Conservation (phyloP, 2,329 filamentous ascomycete genomes). For the Arthroderma uncinatum region DNA sequence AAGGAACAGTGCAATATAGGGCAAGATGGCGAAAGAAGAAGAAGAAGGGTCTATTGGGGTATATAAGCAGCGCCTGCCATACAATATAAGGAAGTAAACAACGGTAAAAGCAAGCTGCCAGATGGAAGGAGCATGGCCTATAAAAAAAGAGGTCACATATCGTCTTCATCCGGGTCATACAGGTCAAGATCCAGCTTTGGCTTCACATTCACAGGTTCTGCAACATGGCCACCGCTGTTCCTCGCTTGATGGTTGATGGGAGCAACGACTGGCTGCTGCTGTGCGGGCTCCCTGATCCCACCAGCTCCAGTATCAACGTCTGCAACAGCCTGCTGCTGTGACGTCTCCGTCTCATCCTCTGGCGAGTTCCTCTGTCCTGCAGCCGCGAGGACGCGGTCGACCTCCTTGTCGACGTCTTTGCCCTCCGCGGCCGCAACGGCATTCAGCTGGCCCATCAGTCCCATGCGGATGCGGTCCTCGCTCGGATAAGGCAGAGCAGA, state of each 20-base stretch:
- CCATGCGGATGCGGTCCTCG: slow-evolving; percentile 35
- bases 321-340: neutral
- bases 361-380: slow-evolving; percentile 33
- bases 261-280: neutral
- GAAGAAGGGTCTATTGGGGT: no score
- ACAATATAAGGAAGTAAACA: neutral
- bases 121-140: neutral
- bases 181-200: slow-evolving; percentile 35
- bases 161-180: slow-evolving; percentile 37
- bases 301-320: neutral
- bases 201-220: slow-evolving; percentile 23
- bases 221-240: slow-evolving; percentile 16
- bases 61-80: no score
- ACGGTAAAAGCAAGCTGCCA: neutral
- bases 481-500: slow-evolving; percentile 37
- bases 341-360: neutral
- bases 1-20: no score
- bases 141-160: slow-evolving; percentile 17
- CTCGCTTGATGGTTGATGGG: slow-evolving; percentile 15
- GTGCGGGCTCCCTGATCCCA: neutral
- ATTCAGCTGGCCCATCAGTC: slow-evolving; percentile 37
- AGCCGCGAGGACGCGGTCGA: slow-evolving; percentile 40
- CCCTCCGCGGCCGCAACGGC: slow-evolving; percentile 44
- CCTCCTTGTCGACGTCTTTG: slow-evolving; percentile 43
- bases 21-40: neutral